Evolutionary conservation across 768 basidiomycete genomes (phyloP).

Genomic region (Pleurotus platypus): DNA sequence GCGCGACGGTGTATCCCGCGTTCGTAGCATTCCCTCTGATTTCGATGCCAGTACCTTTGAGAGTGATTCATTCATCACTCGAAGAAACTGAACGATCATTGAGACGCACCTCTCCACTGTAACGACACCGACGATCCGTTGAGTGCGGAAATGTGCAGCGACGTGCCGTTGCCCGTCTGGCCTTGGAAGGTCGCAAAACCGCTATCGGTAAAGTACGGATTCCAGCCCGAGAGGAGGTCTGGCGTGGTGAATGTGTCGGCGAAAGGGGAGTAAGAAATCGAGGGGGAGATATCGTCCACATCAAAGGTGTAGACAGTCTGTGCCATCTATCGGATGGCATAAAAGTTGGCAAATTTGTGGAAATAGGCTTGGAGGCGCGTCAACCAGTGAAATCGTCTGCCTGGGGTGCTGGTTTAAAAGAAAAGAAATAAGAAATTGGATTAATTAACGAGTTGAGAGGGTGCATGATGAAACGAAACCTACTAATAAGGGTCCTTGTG

Average conservation of each 20-base stretch:
- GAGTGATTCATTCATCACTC: not conserved
- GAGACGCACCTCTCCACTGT: constrained; percentile 56
- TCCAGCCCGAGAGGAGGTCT: constrained; percentile 61
- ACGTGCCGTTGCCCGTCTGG: constrained; percentile 49
- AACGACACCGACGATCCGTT: constrained; percentile 55
- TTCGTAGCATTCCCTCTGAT: constrained; percentile 48
- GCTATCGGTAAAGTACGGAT: constrained; percentile 51
- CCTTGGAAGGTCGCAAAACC: constrained; percentile 43
- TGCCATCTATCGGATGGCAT: constrained; percentile 26
- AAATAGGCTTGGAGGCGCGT: not conserved
- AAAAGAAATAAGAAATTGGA: not conserved
- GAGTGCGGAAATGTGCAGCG: constrained; percentile 58
- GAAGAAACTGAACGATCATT: not conserved
- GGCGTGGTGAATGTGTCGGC: constrained; percentile 48
- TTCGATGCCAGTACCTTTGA: constrained; percentile 60
- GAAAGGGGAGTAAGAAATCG: constrained; percentile 58
- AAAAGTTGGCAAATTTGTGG: not conserved
- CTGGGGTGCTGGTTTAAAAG: too few relatives aligned
- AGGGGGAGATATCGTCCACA: constrained; percentile 67
- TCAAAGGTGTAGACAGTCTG: constrained; percentile 29
- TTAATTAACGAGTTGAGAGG: not conserved
- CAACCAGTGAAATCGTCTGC: not conserved
- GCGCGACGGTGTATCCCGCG: constrained; percentile 41
- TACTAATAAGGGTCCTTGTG: constrained; percentile 1
- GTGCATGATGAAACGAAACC: not conserved